phyloP scores from a whole-genome alignment of 768 basidiomycete species.

The Rhizopogon vesiculosus region DNA sequence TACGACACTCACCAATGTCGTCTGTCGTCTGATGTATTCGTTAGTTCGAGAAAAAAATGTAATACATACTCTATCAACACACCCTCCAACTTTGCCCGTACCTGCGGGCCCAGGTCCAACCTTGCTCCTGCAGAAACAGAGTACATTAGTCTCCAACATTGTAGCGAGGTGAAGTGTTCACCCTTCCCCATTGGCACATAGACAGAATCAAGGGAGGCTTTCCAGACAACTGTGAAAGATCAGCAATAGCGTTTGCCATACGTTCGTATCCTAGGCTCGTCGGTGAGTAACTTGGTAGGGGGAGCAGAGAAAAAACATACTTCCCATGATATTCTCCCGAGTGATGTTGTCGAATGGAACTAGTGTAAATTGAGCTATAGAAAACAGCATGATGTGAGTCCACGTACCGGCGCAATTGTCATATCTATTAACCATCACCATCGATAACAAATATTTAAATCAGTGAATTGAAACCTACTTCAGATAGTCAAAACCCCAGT shows the following conservation, averaged over 20 bases:
- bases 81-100: slow-evolving; percentile 69
- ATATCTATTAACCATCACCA: slow-evolving; percentile 32
- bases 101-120: slow-evolving; percentile 57
- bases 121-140: slow-evolving; percentile 40
- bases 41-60: neutral
- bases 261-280: slow-evolving; percentile 44
- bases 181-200: slow-evolving; percentile 66
- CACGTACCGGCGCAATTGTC: slow-evolving; percentile 52
- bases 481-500: slow-evolving; percentile 64
- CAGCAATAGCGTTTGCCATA: slow-evolving; percentile 55
- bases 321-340: slow-evolving; percentile 50
- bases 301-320: slow-evolving; percentile 27
- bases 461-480: slow-evolving; percentile 37
- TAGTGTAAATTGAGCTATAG: slow-evolving; percentile 12
- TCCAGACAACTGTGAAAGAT: slow-evolving; percentile 41
- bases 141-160: neutral
- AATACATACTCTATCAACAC: slow-evolving; percentile 10
- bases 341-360: slow-evolving; percentile 55
- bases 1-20: slow-evolving; percentile 37
- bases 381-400: neutral
- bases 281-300: neutral
- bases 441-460: neutral
- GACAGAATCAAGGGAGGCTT: slow-evolving; percentile 56
- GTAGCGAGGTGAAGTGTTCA: slow-evolving; percentile 22
- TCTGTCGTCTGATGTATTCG: slow-evolving; percentile 36